phyloP scores from a whole-genome alignment of 352 stramenopile genomes.

The Phytophthora constricta region DNA sequence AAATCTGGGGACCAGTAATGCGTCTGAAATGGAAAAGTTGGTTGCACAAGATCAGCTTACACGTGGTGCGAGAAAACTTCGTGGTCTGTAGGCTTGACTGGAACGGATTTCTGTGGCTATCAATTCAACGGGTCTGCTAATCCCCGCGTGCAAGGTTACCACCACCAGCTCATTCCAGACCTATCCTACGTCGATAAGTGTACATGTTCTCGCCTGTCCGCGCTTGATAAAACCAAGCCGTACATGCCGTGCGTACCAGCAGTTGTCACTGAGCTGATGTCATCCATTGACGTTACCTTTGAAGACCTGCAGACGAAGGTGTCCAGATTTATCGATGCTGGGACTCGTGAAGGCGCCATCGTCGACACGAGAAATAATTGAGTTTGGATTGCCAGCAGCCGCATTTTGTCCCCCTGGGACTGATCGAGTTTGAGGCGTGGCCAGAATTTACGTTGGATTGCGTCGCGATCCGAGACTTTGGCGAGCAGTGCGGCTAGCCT shows the following conservation, averaged over 20 bases:
- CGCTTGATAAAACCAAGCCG: constrained; percentile 2
- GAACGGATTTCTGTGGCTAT: background rate
- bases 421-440: background rate
- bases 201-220: constrained; percentile 6
- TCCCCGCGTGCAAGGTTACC: background rate
- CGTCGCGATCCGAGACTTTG: background rate
- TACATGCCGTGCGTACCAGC: constrained; percentile 8
- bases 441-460: background rate
- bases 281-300: background rate
- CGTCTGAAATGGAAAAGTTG: background rate
- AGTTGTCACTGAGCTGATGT: background rate
- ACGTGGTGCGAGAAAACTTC: background rate
- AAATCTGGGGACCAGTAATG: background rate
- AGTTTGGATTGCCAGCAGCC: too few species aligned
- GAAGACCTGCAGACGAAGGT: constrained; percentile 11
- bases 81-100: background rate
- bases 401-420: background rate
- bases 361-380: constrained; percentile 31
- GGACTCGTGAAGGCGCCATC: constrained; percentile 32
- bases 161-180: constrained; percentile 7
- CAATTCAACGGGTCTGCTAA: background rate
- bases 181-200: constrained; percentile 9
- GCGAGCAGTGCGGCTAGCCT: too few species aligned
- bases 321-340: constrained; percentile 30
- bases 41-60: background rate